Evolutionary conservation across 2,329 filamentous ascomycete species (phyloP).

Genomic region (Myriosclerotinia duriaeana): DNA sequence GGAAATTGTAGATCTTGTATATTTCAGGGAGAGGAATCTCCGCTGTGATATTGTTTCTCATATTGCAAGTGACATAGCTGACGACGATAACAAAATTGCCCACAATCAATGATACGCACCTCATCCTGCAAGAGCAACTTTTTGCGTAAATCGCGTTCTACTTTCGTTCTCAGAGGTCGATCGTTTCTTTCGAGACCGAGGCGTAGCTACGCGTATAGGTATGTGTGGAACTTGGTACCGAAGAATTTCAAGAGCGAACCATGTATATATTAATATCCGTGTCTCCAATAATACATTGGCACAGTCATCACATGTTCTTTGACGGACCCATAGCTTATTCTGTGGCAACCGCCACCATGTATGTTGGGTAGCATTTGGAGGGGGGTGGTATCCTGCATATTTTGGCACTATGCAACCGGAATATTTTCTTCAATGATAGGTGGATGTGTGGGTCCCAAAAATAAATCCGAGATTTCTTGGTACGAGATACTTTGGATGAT

Average conservation of each 20-base stretch:
- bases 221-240: not conserved
- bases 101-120: not conserved
- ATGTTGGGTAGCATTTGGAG: constrained; percentile 1
- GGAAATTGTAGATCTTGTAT: not conserved
- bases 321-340: not conserved
- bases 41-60: not conserved
- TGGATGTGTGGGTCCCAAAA: not conserved
- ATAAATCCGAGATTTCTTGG: not conserved
- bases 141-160: not conserved
- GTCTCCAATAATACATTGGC: not conserved
- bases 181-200: not conserved
- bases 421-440: not conserved
- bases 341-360: constrained; percentile 16
- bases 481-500: not conserved
- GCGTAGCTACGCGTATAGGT: not conserved
- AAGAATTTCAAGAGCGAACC: not conserved
- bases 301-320: constrained; percentile 17
- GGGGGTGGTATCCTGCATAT: not conserved
- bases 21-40: not conserved
- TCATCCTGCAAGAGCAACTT: not conserved
- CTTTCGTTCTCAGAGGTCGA: not conserved
- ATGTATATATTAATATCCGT: constrained; percentile 7
- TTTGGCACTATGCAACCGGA: constrained; percentile 1
- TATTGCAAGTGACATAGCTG: not conserved
- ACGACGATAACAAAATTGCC: not conserved